A percentile compares a stretch with the other conserved stretches of the same genome.
These are phyloP conservation scores for Sarocladium strictum DNA, from an alignment of 2,329 filamentous ascomycete species.

Conservation along the genomic window DNA sequence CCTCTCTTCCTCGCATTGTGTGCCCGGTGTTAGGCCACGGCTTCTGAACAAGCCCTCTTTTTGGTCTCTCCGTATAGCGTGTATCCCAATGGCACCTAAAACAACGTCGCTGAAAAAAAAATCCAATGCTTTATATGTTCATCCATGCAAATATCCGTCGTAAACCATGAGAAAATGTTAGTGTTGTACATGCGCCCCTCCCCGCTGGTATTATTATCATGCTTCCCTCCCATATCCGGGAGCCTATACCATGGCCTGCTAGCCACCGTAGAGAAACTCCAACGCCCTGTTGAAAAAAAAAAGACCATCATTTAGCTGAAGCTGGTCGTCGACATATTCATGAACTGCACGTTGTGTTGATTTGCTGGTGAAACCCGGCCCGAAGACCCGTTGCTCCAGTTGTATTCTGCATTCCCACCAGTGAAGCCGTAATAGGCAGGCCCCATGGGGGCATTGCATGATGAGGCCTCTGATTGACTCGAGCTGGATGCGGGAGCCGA, in stretches of 20 bases:
- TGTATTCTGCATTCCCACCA: constrained; percentile 40
- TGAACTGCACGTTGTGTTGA: constrained; percentile 22
- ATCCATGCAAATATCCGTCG: constrained; percentile 7
- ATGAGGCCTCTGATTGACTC: constrained; percentile 42
- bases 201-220: background rate
- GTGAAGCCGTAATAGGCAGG: constrained; percentile 33
- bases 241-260: background rate
- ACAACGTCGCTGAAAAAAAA: background rate
- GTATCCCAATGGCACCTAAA: background rate
- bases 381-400: constrained; percentile 39
- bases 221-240: too few relatives aligned
- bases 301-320: constrained; percentile 13
- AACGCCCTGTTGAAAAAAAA: background rate
- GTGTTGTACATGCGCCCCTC: background rate
- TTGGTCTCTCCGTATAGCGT: background rate
- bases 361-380: constrained; percentile 23
- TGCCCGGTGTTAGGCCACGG: background rate
- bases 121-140: constrained; percentile 8
- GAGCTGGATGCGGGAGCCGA: constrained; percentile 28
- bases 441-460: constrained; percentile 36
- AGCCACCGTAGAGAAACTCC: background rate
- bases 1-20: background rate
- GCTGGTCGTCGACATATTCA: constrained; percentile 27
- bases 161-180: constrained; percentile 4
- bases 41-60: background rate